These are phyloP conservation scores for Metarhizium humberi DNA, from an alignment of 2,329 filamentous ascomycete genomes.

Conservation along the genomic window DNA sequence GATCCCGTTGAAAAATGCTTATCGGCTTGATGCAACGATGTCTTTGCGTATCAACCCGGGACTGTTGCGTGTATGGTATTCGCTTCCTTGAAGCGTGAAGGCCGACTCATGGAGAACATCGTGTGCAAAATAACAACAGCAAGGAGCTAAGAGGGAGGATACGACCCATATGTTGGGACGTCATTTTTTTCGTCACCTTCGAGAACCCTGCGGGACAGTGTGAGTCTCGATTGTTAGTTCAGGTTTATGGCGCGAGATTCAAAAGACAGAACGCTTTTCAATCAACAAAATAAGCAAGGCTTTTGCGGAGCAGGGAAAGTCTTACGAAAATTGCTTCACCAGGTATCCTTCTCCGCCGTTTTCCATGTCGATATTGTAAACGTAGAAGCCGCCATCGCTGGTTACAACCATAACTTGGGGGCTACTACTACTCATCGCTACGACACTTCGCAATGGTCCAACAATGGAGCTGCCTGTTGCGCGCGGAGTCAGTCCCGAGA, in stretches of 20 bases:
- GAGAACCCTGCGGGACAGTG: conserved; percentile 31
- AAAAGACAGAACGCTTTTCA: neutral
- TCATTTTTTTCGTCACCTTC: conserved; percentile 47
- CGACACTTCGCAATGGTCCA: conserved; percentile 71
- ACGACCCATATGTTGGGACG: conserved; percentile 30
- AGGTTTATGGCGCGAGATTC: neutral
- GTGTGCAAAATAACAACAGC: neutral
- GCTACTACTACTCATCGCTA: conserved; percentile 89
- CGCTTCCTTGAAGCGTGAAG: neutral
- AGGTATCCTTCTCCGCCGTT: conserved; percentile 87
- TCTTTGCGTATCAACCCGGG: neutral
- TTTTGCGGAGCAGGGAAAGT: conserved; percentile 9
- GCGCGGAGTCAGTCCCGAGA: conserved; percentile 10
- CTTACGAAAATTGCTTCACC: conserved; percentile 88
- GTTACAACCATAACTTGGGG: conserved; percentile 98
- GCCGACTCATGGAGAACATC: neutral
- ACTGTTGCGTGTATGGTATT: neutral
- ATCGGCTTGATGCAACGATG: neutral
- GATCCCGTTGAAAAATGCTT: neutral
- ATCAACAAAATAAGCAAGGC: neutral
- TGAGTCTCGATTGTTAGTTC: conserved; percentile 3
- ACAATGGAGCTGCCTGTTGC: conserved; percentile 22
- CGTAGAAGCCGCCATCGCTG: conserved; percentile 87
- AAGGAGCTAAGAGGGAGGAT: neutral
- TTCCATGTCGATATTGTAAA: conserved; percentile 92